phyloP scores from a whole-genome alignment of 2,329 filamentous ascomycete species.

The Pseudopyricularia cyperi region DNA sequence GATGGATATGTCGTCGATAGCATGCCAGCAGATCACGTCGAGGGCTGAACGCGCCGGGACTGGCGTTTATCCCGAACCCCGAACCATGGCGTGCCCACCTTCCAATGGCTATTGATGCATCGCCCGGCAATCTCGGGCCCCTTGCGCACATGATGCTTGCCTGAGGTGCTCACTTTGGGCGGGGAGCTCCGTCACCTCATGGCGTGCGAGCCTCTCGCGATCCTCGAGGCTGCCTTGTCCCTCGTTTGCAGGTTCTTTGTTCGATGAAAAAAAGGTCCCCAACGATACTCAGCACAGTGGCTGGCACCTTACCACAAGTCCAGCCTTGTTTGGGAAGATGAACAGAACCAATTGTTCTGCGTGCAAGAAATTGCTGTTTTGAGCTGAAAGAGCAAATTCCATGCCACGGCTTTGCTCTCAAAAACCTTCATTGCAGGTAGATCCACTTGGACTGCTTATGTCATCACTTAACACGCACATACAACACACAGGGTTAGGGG shows the following conservation, averaged over 20 bases:
- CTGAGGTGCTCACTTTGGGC: background rate
- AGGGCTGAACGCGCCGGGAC: background rate
- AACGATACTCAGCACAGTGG: too few relatives aligned
- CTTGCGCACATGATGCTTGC: background rate
- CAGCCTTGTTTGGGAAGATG: too few relatives aligned
- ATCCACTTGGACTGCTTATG: too few relatives aligned
- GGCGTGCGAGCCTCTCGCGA: background rate
- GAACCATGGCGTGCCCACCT: background rate
- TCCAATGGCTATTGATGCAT: background rate
- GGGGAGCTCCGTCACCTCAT: background rate
- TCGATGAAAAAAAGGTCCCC: too few relatives aligned
- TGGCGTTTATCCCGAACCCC: background rate
- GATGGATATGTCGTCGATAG: background rate
- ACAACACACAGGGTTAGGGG: background rate
- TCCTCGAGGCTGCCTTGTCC: background rate
- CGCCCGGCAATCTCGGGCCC: background rate
- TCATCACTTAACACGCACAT: background rate
- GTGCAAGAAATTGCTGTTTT: too few relatives aligned
- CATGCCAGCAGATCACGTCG: background rate
- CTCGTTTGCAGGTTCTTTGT: background rate
- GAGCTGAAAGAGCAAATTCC: background rate
- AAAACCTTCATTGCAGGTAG: too few relatives aligned
- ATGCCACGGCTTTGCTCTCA: background rate
- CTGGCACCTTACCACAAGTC: too few relatives aligned
- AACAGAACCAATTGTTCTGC: too few relatives aligned